phyloP scores from a whole-genome alignment of 345 rosid species.

The Mercurialis annua region DNA sequence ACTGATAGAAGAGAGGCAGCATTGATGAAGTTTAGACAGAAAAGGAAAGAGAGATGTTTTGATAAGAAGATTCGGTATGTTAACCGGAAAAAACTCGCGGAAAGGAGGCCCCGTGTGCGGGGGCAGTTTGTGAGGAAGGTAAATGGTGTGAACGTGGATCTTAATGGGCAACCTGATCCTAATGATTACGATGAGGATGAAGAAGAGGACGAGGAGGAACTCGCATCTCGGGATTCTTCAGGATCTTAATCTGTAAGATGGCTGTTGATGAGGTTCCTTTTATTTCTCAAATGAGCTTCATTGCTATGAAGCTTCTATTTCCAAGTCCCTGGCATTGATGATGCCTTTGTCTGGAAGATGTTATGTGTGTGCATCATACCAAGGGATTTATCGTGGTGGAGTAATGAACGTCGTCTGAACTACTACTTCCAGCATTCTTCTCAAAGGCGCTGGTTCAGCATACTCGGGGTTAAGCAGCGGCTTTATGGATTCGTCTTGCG shows the following conservation, averaged over 20 bases:
- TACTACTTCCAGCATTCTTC: neutral
- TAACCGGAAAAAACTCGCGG: conserved; percentile 87
- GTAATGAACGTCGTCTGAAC: neutral
- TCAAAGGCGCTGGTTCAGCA: neutral
- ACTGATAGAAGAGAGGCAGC: conserved; percentile 93
- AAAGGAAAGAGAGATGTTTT: conserved; percentile 89
- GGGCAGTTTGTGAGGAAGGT: conserved; percentile 96
- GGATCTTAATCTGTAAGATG: conserved; percentile 28
- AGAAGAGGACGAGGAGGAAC: conserved; percentile 53
- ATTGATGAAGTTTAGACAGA: conserved; percentile 82
- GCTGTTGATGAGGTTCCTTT: neutral
- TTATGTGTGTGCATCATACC: neutral
- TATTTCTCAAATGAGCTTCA: neutral
- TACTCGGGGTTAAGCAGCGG: neutral
- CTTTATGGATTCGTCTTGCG: neutral
- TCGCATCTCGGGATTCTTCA: conserved; percentile 52
- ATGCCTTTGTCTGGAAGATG: neutral
- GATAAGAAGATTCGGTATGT: conserved; percentile 95
- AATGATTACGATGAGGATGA: conserved; percentile 75
- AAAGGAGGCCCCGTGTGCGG: conserved; percentile 94
- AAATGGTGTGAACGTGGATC: conserved; percentile 77
- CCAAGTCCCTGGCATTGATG: neutral
- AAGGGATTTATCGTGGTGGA: neutral
- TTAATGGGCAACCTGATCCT: conserved; percentile 72
- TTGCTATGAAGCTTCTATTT: conserved; percentile 8